phyloP scores from a whole-genome alignment of 2,329 filamentous ascomycete genomes.

The Thielaviopsis cerberus region DNA sequence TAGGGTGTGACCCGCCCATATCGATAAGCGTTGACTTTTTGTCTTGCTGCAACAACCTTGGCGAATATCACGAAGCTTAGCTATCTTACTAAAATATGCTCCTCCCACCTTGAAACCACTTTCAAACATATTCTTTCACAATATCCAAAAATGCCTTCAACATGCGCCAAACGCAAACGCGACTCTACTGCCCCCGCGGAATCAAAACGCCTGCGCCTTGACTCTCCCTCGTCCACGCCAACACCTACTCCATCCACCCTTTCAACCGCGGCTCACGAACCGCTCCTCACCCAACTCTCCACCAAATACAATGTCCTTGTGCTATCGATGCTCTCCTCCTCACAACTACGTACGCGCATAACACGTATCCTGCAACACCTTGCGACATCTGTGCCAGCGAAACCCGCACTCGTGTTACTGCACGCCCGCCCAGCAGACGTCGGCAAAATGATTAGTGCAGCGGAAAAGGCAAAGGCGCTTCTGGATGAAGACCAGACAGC shows the following conservation, averaged over 20 bases:
- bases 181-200: neutral
- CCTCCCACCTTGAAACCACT: neutral
- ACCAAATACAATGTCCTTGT: slow-evolving; percentile 28
- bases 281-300: slow-evolving; percentile 1
- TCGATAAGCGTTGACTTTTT: neutral
- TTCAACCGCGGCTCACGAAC: neutral
- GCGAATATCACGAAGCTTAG: neutral
- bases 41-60: too few species aligned
- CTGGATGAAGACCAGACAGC: slow-evolving; percentile 27
- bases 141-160: neutral
- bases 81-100: neutral
- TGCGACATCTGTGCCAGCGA: slow-evolving; percentile 13
- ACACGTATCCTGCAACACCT: slow-evolving; percentile 27
- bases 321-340: slow-evolving; percentile 39
- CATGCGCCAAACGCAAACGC: slow-evolving; percentile 7
- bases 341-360: slow-evolving; percentile 39
- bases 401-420: slow-evolving; percentile 24
- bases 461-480: slow-evolving; percentile 44
- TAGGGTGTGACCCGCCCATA: neutral
- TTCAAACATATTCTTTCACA: neutral
- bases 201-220: slow-evolving; percentile 3
- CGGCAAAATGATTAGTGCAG: slow-evolving; percentile 49
- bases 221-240: neutral
- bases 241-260: neutral
- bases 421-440: slow-evolving; percentile 33